Conservation (phyloP, 371 early-diverging fungal species). For the Mucor lusitanicus region DNA sequence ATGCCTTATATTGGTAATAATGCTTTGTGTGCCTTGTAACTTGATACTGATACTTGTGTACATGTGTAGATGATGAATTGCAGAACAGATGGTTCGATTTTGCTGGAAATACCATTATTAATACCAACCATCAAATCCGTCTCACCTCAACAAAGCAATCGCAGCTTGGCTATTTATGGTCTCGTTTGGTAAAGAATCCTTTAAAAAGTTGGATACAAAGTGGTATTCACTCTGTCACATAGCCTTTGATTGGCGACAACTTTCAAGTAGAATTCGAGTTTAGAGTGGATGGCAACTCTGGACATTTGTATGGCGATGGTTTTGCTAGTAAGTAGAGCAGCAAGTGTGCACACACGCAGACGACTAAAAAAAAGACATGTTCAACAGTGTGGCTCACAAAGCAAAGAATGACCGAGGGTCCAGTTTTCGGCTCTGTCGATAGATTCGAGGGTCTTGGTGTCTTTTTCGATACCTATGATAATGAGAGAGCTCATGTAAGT, state of each 20-base stretch:
- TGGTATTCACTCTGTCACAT: neutral
- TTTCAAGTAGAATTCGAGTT: slow-evolving; percentile 95
- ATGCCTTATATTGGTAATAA: slow-evolving; percentile 71
- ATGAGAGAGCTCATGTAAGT: slow-evolving; percentile 76
- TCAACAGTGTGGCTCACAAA: slow-evolving; percentile 49
- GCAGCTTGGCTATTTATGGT: slow-evolving; percentile 89
- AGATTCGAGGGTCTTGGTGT: slow-evolving; percentile 91
- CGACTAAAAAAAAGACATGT: too few relatives aligned
- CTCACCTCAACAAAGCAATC: slow-evolving; percentile 83
- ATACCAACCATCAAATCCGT: slow-evolving; percentile 77
- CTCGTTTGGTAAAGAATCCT: slow-evolving; percentile 64
- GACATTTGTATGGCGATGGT: slow-evolving; percentile 88
- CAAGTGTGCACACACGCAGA: too few relatives aligned
- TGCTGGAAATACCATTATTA: slow-evolving; percentile 70
- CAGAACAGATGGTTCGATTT: slow-evolving; percentile 76
- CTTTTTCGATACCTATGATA: slow-evolving; percentile 96
- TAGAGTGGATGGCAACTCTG: slow-evolving; percentile 72
- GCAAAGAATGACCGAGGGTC: slow-evolving; percentile 58
- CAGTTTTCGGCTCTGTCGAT: slow-evolving; percentile 92
- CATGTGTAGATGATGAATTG: slow-evolving; percentile 58
- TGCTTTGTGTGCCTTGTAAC: too few relatives aligned
- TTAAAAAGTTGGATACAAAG: neutral
- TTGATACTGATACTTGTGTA: neutral
- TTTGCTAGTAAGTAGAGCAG: slow-evolving; percentile 85
- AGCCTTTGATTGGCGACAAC: slow-evolving; percentile 70